Evolutionary conservation across 1,139 yeast species (phyloP), one percentile per base, ranked within the genome.

Genomic region (Sugiyamaella castrensis): DNA sequence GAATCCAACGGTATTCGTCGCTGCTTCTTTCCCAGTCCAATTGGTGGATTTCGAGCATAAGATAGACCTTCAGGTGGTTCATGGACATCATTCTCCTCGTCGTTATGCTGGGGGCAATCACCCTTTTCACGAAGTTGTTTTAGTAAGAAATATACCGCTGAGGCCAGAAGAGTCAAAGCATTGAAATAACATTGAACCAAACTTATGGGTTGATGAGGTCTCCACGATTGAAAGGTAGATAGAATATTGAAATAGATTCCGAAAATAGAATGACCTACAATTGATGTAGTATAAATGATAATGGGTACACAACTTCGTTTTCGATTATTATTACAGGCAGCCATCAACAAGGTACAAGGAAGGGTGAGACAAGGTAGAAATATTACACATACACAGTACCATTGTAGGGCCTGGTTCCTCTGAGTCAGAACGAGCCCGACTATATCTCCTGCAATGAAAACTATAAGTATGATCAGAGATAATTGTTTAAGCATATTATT

Each of bases 351-450:
- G 31, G 40, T 42, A 29, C 35, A 29, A 8, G 30, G 9, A 15
- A 42, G 28, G 9, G 46, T 42, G 9, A 42, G 35, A 29, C 40
- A 35, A 8, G 46, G 46, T 16, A 42, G 24, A n/a, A 40, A 36
- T 2, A 40, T 36, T 24, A 42, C 15, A 13, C 35, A 40, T 13
- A 40, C 36, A 27, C 19, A 29, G 12, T 35, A 28, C 46, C 46
- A 42, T 11, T 35, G 4, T n/a, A 19, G 19, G 10, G 15, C n/a
- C 7, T 42, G 11, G 10, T 36, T 28, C 10, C 12, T 28, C 19
- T n/a, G 1, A 16, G 46, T 42, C 11, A 42, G 46, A 3, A 36
- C 40, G 12, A 42, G 16, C 1, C 46, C 46, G 4, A 40, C n/a
- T 16, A 42, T 29, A 29, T 42, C 29, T 7, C 26, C 46, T 5